A percentile compares a stretch with the other conserved stretches of the same genome.
These are phyloP conservation scores for Teunomyces atbi DNA, from an alignment of 805 yeast genomes.

Conservation along the genomic window DNA sequence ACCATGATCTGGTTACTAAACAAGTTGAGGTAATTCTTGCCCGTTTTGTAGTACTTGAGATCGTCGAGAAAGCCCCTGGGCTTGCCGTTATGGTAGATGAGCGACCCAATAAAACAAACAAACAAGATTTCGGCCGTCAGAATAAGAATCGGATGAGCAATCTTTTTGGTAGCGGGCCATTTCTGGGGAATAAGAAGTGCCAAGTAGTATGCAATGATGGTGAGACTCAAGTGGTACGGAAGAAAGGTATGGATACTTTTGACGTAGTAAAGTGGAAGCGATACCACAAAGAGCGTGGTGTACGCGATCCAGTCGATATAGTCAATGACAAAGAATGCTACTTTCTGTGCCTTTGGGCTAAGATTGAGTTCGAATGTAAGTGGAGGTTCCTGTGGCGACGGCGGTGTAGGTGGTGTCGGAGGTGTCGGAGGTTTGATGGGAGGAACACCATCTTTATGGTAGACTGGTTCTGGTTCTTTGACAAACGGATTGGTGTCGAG, in stretches of 20 bases:
- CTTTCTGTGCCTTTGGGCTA: constrained; percentile 5
- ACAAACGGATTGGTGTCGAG: constrained; percentile 1
- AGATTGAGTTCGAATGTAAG: not conserved
- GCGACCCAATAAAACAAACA: constrained; percentile 57
- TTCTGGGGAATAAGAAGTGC: constrained; percentile 46
- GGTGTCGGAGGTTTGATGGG: not conserved
- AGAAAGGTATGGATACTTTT: constrained; percentile 49
- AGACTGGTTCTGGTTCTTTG: constrained; percentile 8
- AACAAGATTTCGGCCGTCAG: constrained; percentile 65
- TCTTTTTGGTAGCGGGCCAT: constrained; percentile 45
- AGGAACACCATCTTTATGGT: not conserved
- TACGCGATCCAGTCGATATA: constrained; percentile 59
- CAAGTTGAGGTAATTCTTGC: constrained; percentile 59
- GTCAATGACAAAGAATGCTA: constrained; percentile 36
- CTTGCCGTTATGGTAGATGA: constrained; percentile 42
- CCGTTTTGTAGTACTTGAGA: constrained; percentile 62
- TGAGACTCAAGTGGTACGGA: constrained; percentile 61
- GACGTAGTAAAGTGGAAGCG: constrained; percentile 61
- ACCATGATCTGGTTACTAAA: constrained; percentile 42
- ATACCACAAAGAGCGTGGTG: constrained; percentile 45
- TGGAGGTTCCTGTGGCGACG: not conserved
- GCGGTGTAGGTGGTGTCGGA: not conserved
- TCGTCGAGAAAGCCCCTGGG: constrained; percentile 51
- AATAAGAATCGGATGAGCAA: constrained; percentile 71
- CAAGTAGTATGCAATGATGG: constrained; percentile 54